A percentile compares a stretch with the other conserved stretches of the same genome.
These are phyloP conservation scores for Wallacemonas sp. DNA, from an alignment of 208 protist genomes.

Conservation along the genomic window DNA sequence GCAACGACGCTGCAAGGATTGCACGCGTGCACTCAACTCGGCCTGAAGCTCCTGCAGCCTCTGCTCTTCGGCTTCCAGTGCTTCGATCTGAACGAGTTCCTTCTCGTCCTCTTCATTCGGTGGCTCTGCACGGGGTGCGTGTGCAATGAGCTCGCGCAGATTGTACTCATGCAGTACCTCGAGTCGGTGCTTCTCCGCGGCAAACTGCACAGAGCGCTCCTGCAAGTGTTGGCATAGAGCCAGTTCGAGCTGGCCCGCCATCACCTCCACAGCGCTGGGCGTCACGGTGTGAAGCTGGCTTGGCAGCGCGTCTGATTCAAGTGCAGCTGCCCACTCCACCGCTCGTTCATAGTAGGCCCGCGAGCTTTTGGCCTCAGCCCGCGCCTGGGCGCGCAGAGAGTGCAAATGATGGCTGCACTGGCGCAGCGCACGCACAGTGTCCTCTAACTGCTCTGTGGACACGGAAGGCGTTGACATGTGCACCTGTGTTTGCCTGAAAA, in stretches of 20 bases:
- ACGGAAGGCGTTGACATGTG: not conserved
- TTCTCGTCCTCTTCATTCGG: not conserved
- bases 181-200: conserved; percentile 1
- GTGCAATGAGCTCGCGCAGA: not conserved
- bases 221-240: not conserved
- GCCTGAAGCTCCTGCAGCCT: conserved; percentile 2
- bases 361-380: not conserved
- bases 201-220: not conserved
- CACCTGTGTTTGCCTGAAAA: not conserved
- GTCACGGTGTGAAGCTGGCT: conserved; percentile 3
- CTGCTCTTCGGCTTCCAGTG: conserved; percentile 11
- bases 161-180: conserved; percentile 9
- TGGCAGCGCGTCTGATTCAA: not conserved
- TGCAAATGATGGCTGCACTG: conserved; percentile 3
- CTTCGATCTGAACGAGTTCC: not conserved
- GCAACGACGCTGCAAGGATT: not conserved
- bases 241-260: not conserved
- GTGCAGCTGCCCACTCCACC: not conserved
- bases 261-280: not conserved
- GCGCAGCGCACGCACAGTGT: conserved; percentile 8
- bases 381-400: not conserved
- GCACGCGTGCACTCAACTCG: conserved; percentile 3
- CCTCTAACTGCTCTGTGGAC: conserved; percentile 2
- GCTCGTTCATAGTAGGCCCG: conserved; percentile 4
- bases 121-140: not conserved